phyloP scores from a whole-genome alignment of 2,329 filamentous ascomycete genomes.

The Penicillium sp. region DNA sequence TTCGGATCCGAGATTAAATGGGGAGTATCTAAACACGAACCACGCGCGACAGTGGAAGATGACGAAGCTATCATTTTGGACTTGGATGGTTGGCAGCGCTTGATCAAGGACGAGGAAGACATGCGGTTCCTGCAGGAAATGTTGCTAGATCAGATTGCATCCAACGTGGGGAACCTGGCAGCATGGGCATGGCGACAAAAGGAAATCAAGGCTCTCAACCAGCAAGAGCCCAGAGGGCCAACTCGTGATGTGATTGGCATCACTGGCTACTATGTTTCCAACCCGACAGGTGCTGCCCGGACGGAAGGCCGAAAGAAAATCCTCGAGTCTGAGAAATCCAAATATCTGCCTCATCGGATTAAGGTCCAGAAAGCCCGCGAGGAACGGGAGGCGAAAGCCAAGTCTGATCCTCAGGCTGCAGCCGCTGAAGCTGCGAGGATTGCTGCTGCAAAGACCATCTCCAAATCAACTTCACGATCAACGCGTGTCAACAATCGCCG shows the following conservation, averaged over 20 bases:
- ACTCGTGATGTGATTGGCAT: slow-evolving; percentile 56
- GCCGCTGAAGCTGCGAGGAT: slow-evolving; percentile 72
- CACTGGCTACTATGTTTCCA: slow-evolving; percentile 77
- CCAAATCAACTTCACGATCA: slow-evolving; percentile 86
- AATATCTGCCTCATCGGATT: slow-evolving; percentile 96
- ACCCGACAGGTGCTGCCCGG: slow-evolving; percentile 78
- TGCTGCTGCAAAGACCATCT: slow-evolving; percentile 74
- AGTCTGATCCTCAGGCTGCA: slow-evolving; percentile 63
- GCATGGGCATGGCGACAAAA: slow-evolving; percentile 72
- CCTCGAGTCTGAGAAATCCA: slow-evolving; percentile 94
- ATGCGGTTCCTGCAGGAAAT: slow-evolving; percentile 57
- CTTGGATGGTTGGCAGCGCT: slow-evolving; percentile 68
- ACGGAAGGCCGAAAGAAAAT: slow-evolving; percentile 96
- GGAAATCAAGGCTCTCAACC: slow-evolving; percentile 69
- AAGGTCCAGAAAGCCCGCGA: slow-evolving; percentile 90
- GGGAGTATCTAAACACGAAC: slow-evolving; percentile 60
- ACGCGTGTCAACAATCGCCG: slow-evolving; percentile 96
- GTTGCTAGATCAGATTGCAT: slow-evolving; percentile 48
- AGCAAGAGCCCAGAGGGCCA: slow-evolving; percentile 56
- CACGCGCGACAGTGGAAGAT: slow-evolving; percentile 66
- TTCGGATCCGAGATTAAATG: slow-evolving; percentile 56
- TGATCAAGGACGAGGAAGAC: slow-evolving; percentile 70
- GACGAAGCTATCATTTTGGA: slow-evolving; percentile 65
- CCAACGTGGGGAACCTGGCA: slow-evolving; percentile 57
- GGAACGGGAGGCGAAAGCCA: slow-evolving; percentile 74